Base-by-base conservation (phyloP, 345 rosid species). In the Orychophragmus violaceus region DNA sequence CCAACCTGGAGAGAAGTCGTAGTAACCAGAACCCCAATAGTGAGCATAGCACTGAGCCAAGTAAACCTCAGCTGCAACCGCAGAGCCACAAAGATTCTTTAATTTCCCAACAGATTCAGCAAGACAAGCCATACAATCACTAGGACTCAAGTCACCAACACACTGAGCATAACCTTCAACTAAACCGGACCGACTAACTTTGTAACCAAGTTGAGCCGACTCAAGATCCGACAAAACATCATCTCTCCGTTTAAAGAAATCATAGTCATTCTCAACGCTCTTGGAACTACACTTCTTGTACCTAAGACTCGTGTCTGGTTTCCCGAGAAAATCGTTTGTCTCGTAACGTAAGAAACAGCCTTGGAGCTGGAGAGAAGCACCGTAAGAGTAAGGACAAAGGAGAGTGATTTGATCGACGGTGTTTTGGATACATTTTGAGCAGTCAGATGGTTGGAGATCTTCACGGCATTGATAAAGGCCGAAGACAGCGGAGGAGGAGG, bases 381-480 rank as follows among this genome's bases (percentile, higher is more conserved):
- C 46, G 19, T 41, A 41, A 41, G 46, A 71, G 78, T 83, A 75
- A 0, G 91, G 84, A 57, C 98, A 92, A 2, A 86, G 76, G 14
- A 83, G 66, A 56, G 77, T 75, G 25, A 92, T 77, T 71, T 92
- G 93, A 78, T 79, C 82, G 5, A 89, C 87, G 0, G 83, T 79
- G 25, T 80, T 78, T 62, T 80, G 76, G 8, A 84, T 62, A 64
- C 98, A 92, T 42, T 57, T 74, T 5, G 78, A 63, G 55, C 96
- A 92, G 19, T 87, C 95, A 3, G 44, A n/a, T 0, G 64, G 58
- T 39, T 65, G 78, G 33, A 92, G 78, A 64, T 89, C 98, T 2
- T 91, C 87, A 48, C 98, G 80, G 82, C 96, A 89, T 74, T 92
- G 98, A 49, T 86, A 89, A 17, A 92, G 68, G 4, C 98, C 96